phyloP scores from a whole-genome alignment of 2,329 filamentous ascomycete species.

The Ophiostoma australiae region DNA sequence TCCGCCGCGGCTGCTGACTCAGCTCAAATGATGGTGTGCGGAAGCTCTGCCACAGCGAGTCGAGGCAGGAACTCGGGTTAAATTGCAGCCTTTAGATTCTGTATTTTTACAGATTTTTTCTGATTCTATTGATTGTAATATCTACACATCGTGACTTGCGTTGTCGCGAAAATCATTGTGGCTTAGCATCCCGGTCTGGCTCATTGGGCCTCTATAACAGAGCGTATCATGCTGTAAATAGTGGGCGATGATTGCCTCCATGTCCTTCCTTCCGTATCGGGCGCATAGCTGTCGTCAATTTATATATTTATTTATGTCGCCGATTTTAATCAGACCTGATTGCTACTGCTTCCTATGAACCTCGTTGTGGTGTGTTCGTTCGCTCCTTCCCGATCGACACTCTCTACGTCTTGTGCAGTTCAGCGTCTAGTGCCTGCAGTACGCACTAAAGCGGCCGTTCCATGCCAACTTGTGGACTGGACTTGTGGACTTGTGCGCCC shows the following conservation, averaged over 20 bases:
- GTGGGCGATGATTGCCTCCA: neutral
- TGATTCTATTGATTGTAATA: neutral
- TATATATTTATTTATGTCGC: neutral
- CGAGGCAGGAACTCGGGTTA: neutral
- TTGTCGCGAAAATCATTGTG: neutral
- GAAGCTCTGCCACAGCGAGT: neutral
- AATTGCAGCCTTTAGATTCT: neutral
- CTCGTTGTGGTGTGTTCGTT: neutral
- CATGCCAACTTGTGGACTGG: neutral
- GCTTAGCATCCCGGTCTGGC: neutral
- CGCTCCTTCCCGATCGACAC: conserved; percentile 10
- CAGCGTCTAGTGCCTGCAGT: neutral
- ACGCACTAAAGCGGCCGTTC: neutral
- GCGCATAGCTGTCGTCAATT: neutral
- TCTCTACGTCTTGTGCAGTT: neutral
- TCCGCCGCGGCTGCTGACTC: neutral
- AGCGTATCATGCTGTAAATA: neutral
- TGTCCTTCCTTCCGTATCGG: neutral
- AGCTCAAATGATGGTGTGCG: neutral
- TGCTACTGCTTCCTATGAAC: neutral
- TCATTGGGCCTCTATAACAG: neutral
- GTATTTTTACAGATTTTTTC: neutral
- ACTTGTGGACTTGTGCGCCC: neutral
- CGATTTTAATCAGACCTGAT: neutral
- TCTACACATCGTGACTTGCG: neutral